Conservation (phyloP, 2,329 filamentous ascomycete species). For the Talaromyces amestolkiae region DNA sequence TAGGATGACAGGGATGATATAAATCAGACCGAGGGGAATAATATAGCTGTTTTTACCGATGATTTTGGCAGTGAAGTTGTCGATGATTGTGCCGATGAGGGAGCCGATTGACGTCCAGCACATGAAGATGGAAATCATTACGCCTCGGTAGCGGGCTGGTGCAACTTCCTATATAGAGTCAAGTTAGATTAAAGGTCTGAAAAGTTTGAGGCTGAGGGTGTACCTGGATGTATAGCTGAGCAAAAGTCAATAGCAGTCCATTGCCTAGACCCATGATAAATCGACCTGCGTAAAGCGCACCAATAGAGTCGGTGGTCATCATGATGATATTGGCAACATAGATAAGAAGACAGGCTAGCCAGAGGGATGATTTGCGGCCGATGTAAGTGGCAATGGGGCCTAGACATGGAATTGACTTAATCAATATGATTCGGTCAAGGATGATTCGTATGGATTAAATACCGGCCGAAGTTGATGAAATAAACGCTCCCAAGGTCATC, state of each 20-base stretch:
- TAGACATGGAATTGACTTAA: not conserved
- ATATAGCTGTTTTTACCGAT: constrained; percentile 31
- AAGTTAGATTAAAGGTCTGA: not conserved
- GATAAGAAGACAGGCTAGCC: not conserved
- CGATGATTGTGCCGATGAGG: constrained; percentile 45
- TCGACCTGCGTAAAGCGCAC: not conserved
- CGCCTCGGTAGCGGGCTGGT: constrained; percentile 50
- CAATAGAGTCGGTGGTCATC: not conserved
- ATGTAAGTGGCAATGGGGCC: not conserved
- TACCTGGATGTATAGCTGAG: not conserved
- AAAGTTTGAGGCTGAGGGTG: too few relatives aligned
- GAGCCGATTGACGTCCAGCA: constrained; percentile 50
- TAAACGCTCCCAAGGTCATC: constrained; percentile 48
- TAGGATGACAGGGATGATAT: constrained; percentile 50
- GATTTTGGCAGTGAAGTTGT: constrained; percentile 42
- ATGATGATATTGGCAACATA: not conserved
- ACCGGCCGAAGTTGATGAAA: constrained; percentile 40
- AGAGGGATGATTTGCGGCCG: not conserved
- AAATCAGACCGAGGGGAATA: constrained; percentile 39
- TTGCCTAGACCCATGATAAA: not conserved
- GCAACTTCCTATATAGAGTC: constrained; percentile 41
- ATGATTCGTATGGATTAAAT: not conserved
- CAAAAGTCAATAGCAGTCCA: not conserved
- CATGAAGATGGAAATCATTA: constrained; percentile 50
- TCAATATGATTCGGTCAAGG: not conserved